Evolutionary conservation across 306 rosid genomes (phyloP), one percentile per base, ranked within the genome.

Genomic region (Vigna radiata): DNA sequence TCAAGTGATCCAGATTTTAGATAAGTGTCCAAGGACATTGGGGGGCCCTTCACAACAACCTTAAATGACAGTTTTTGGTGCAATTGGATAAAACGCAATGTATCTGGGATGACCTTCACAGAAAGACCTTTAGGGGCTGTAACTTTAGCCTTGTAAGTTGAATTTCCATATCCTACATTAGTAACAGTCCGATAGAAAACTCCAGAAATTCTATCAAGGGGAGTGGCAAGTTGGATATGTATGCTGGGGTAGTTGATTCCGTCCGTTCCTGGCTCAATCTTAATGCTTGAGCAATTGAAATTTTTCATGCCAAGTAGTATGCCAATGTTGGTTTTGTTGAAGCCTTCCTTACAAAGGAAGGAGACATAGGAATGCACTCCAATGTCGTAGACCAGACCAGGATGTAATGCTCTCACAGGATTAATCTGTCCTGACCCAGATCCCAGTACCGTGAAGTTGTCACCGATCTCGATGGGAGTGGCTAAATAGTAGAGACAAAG

Each of bases 221-320:
- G 18, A 23, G 6, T n/a, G 5, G 0, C 5, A 11, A 88, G 81
- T 61, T 78, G 86, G 36, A 67, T 2, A 77, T 83, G 88, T 94
- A 94, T 85, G 63, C 85, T 77, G n/a, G 97, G 97, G 87, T 91
- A 94, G 87, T 91, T 91, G 79, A 94, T 81, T 53, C 96, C 98
- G 66, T 92, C 98, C 0, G 82, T 71, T 76, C 98, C 92, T 14
- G 1, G 59, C 4, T 90, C 68, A 3, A 44, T 78, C 43, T 70
- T 75, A 19, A 78, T 16, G 31, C n/a, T 46, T 27, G 86, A 8
- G 84, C 97, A 94, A 43, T 66, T 79, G 68, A 65, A 78, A 3
- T 72, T 78, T 76, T 46, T 79, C n/a, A 6, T 44, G 15, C 98
- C 91, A 21, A 76, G 19, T 21, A 90, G 70, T 13, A 67, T 68